These are phyloP conservation scores for Madurella fahalii DNA, from an alignment of 2,329 filamentous ascomycete genomes.

Conservation along the genomic window DNA sequence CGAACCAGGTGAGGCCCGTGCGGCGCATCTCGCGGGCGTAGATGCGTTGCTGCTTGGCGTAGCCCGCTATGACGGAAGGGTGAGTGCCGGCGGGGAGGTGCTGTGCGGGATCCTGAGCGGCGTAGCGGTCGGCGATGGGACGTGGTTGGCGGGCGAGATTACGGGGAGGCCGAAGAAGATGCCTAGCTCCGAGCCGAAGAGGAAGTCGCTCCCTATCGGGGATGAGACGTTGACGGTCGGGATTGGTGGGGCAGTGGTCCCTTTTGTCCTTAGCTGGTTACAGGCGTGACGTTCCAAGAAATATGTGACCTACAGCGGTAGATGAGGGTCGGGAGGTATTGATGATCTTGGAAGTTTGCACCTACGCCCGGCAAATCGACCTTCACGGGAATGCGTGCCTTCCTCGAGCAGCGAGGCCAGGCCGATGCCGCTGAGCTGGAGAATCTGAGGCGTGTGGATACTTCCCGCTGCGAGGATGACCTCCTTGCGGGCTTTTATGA, in stretches of 20 bases:
- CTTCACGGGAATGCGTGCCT: slow-evolving; percentile 46
- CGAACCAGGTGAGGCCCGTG: not conserved
- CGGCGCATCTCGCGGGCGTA: not conserved
- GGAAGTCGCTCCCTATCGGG: not conserved
- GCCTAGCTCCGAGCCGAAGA: not conserved
- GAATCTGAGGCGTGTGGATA: slow-evolving; percentile 38
- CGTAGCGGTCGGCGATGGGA: not conserved
- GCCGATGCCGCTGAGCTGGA: slow-evolving; percentile 41
- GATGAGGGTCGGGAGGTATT: slow-evolving; percentile 17
- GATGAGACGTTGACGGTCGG: not conserved
- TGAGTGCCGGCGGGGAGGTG: slow-evolving; percentile 32
- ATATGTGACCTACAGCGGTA: slow-evolving; percentile 10
- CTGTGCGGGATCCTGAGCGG: slow-evolving; percentile 28
- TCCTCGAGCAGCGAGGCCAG: slow-evolving; percentile 29
- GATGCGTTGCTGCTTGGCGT: slow-evolving; percentile 7
- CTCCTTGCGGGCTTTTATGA: slow-evolving; percentile 24
- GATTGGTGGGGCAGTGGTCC: not conserved
- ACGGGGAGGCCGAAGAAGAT: slow-evolving; percentile 2
- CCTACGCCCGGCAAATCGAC: slow-evolving; percentile 58
- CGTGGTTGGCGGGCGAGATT: slow-evolving; percentile 22
- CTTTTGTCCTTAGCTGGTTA: not conserved
- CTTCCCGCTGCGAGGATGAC: slow-evolving; percentile 39
- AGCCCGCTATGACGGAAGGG: slow-evolving; percentile 11
- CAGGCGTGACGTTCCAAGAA: too few relatives aligned
- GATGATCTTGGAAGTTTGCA: slow-evolving; percentile 37